Evolutionary conservation across 352 stramenopile species (phyloP).

Genomic region (Phytophthora pseudosyringae): DNA sequence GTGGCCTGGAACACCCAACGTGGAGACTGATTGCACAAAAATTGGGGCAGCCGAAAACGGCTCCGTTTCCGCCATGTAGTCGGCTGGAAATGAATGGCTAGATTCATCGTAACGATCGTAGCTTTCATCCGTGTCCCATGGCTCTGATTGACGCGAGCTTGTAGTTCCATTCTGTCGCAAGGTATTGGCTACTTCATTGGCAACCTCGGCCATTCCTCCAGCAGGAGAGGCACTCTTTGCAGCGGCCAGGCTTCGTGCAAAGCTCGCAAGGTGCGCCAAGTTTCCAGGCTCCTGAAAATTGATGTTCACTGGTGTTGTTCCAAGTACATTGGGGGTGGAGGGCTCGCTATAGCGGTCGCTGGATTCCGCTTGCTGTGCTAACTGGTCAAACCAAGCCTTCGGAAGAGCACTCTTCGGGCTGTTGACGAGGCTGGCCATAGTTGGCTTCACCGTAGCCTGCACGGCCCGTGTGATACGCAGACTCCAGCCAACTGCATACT

Average conservation of each 20-base stretch:
- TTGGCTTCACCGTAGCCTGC: constrained; percentile 81
- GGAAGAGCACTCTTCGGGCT: constrained; percentile 80
- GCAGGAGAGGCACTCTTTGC: constrained; percentile 30
- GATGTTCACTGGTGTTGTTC: constrained; percentile 32
- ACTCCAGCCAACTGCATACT: constrained; percentile 78
- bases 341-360: constrained; percentile 55
- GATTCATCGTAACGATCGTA: constrained; percentile 66
- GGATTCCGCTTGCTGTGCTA: constrained; percentile 52
- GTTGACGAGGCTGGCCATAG: constrained; percentile 61
- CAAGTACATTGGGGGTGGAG: constrained; percentile 37
- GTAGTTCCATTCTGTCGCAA: constrained; percentile 46
- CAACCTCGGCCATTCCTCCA: constrained; percentile 47
- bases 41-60: constrained; percentile 17
- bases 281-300: constrained; percentile 73
- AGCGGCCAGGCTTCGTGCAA: constrained; percentile 65
- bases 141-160: constrained; percentile 58
- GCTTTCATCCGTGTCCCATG: constrained; percentile 67
- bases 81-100: constrained; percentile 70
- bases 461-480: constrained; percentile 79
- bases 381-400: constrained; percentile 80
- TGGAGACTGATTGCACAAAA: constrained; percentile 30
- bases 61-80: constrained; percentile 48
- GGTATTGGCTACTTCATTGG: constrained; percentile 83
- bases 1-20: constrained; percentile 45
- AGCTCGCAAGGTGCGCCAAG: constrained; percentile 72